Evolutionary conservation across 192 early-diverging fungal species (phyloP).

Genomic region (Lobosporangium transversale): DNA sequence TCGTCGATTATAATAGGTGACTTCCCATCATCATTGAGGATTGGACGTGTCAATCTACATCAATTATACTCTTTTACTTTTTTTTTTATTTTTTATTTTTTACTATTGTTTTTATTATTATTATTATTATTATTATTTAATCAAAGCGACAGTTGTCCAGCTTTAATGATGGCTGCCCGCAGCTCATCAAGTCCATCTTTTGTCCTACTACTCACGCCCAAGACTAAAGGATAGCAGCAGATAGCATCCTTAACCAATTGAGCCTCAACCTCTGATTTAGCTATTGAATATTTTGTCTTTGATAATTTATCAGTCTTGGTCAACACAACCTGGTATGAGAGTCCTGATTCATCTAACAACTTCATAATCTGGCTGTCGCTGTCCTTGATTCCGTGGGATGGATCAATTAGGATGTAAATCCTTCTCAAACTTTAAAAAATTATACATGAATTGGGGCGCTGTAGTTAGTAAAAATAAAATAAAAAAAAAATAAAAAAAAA

Average conservation of each 20-base stretch:
- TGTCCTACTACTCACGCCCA: slow-evolving; percentile 50
- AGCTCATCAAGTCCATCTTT: slow-evolving; percentile 47
- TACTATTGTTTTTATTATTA: no score
- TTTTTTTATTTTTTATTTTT: no score
- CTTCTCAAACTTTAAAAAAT: slow-evolving; percentile 49
- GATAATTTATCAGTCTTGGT: slow-evolving; percentile 60
- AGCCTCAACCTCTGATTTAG: slow-evolving; percentile 54
- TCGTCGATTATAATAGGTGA: no score
- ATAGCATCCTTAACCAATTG: slow-evolving; percentile 56
- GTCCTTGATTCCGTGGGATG: slow-evolving; percentile 58
- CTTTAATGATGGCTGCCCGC: slow-evolving; percentile 45
- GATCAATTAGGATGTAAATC: slow-evolving; percentile 59
- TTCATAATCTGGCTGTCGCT: slow-evolving; percentile 57
- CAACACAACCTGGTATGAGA: slow-evolving; percentile 63
- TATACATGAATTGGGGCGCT: neutral
- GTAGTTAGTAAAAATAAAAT: neutral
- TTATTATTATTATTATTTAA: no score
- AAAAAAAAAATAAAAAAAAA: neutral
- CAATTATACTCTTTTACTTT: no score
- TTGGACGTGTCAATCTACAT: no score
- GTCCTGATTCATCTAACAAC: slow-evolving; percentile 48
- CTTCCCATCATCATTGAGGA: no score
- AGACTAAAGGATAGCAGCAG: slow-evolving; percentile 59
- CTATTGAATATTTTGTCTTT: slow-evolving; percentile 35
- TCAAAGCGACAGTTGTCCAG: slow-evolving; percentile 29